These are phyloP conservation scores for Tolypocladium inflatum DNA, from an alignment of 2,329 filamentous ascomycete species.

Conservation along the genomic window DNA sequence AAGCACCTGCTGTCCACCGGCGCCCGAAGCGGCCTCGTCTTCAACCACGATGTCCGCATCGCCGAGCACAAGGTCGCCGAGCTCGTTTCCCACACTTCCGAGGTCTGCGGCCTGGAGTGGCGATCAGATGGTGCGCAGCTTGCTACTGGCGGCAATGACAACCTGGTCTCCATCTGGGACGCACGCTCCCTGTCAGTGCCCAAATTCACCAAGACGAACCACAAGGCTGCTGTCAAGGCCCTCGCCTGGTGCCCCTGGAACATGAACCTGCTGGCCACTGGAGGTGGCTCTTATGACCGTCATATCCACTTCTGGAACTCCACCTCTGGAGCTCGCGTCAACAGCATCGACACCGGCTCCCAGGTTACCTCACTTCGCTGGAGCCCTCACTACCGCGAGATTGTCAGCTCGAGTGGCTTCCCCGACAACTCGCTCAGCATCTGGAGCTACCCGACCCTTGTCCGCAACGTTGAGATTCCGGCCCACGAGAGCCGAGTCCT, in stretches of 20 bases:
- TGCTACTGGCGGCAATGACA: constrained; percentile 96
- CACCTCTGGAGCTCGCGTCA: constrained; percentile 91
- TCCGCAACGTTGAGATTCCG: constrained; percentile 95
- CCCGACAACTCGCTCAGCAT: constrained; percentile 99
- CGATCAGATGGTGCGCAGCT: constrained; percentile 92
- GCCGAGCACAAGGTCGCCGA: constrained; percentile 97
- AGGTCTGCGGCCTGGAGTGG: constrained; percentile 98
- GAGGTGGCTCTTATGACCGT: constrained; percentile 90
- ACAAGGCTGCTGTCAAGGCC: constrained; percentile 97
- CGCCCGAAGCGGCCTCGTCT: constrained; percentile 87
- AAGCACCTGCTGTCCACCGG: constrained; percentile 96
- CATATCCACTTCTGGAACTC: constrained; percentile 99
- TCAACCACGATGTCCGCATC: constrained; percentile 97
- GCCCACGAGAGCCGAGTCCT: constrained; percentile 95
- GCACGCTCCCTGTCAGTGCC: constrained; percentile 85
- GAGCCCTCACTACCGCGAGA: constrained; percentile 96
- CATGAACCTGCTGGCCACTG: constrained; percentile 90
- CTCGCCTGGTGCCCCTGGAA: constrained; percentile 99
- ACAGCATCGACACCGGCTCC: constrained; percentile 97
- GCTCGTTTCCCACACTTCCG: constrained; percentile 92
- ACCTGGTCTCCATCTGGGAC: constrained; percentile 98
- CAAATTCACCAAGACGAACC: constrained; percentile 99
- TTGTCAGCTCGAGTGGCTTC: constrained; percentile 94
- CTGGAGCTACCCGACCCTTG: constrained; percentile 96
- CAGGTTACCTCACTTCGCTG: constrained; percentile 95